Evolutionary conservation across 495 filamentous ascomycete species (phyloP), one percentile per base, ranked within the genome.

Genomic region (Penicillium angulare): DNA sequence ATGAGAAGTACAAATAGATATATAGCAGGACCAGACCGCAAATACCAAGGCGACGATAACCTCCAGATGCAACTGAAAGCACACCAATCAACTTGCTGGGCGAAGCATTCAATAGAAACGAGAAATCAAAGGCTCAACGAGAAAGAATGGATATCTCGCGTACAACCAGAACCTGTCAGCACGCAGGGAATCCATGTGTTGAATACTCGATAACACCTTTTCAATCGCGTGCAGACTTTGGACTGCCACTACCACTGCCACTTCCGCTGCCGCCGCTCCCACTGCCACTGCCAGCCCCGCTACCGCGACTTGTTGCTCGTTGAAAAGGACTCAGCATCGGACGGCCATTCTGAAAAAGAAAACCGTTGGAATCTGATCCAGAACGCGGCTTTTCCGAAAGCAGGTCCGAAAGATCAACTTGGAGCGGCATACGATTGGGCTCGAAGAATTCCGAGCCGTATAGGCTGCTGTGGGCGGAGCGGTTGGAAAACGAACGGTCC

Each of bases 401-500:
- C 16, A 64, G 21, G 3, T 77, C 74, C 15, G 67, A 65, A 10
- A 69, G 52, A 15, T 75, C 74, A 20, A 64, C 41, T 18, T 67
- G 66, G 29, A 71, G 61, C 13, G 66, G 52, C 17, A 70, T 54
- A 15, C 67, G 70, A 31, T 55, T 63, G 7, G 60, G 20, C 22
- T 76, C 73, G 36, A 70, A 41, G 26, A 71, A 66, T n/a, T 78
- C 74, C 15, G 65, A 62, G 17, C 65, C 70, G 32, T 67, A 75
- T 35, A 68, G 63, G 49, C 73, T 73, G 59, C 72, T 75, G 32
- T 63, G 69, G 33, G 55, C 56, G 7, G 74, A 78, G 38, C 72
- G 74, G 39, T 78, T 78, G 22, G 74, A 78, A 45, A 74, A 72
- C 4, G 74, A 78, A 27, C 74, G 73, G 51, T 74, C 68, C 12